phyloP scores from a whole-genome alignment of 2,329 filamentous ascomycete species.

The Alternaria viburni region DNA sequence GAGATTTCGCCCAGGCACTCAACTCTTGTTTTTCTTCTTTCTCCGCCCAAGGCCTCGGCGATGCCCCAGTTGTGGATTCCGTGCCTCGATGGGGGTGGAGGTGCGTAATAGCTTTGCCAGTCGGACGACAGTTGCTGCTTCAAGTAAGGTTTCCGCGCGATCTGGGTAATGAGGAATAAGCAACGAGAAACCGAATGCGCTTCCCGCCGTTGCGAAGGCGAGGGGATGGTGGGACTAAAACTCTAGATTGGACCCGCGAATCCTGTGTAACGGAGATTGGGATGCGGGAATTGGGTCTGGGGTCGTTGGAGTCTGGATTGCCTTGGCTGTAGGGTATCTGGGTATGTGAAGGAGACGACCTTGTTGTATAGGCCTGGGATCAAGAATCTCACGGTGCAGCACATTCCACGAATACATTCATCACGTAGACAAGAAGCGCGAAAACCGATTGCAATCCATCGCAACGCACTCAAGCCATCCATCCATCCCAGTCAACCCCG shows the following conservation, averaged over 20 bases:
- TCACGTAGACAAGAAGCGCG: not conserved
- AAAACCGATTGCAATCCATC: not conserved
- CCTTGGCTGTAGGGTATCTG: not conserved
- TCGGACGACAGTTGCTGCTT: not conserved
- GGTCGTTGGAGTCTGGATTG: not conserved
- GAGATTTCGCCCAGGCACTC: not conserved
- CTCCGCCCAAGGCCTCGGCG: not conserved
- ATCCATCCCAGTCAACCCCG: not conserved
- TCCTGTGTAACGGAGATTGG: not conserved
- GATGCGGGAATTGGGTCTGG: not conserved
- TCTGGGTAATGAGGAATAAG: not conserved
- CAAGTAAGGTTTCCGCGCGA: not conserved
- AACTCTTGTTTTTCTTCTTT: not conserved
- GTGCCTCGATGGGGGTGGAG: not conserved
- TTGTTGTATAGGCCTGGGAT: not conserved
- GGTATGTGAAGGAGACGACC: not conserved
- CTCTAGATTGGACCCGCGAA: not conserved
- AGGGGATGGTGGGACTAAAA: not conserved
- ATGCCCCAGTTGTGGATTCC: not conserved
- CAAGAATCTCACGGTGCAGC: not conserved
- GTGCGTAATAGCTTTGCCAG: not conserved
- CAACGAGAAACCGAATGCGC: not conserved
- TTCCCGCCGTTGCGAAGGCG: not conserved
- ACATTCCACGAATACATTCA: not conserved
- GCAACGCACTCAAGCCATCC: not conserved